Conservation (phyloP, 2,329 filamentous ascomycete species). For the Leptosphaerulina australis region DNA sequence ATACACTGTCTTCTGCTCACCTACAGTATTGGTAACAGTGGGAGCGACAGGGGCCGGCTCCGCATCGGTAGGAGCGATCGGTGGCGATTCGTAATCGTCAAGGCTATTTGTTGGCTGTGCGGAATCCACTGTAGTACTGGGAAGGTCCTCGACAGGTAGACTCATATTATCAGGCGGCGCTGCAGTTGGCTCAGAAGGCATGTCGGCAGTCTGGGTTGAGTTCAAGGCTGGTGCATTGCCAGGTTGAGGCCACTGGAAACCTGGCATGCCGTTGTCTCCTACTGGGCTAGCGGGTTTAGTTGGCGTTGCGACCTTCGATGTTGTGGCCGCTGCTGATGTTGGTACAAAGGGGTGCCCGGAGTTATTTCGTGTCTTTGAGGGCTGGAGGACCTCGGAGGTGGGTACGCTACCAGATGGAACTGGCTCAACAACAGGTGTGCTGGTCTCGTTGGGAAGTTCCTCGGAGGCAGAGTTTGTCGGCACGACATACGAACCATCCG, state of each 20-base stretch:
- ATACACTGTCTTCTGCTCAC: slow-evolving; percentile 20
- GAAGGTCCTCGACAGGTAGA: slow-evolving; percentile 1
- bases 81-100: neutral
- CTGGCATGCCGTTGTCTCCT: slow-evolving; percentile 23
- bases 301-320: slow-evolving; percentile 10
- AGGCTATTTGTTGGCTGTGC: slow-evolving; percentile 6
- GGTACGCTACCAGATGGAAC: slow-evolving; percentile 2
- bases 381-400: slow-evolving; percentile 2
- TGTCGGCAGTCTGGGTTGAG: slow-evolving; percentile 11
- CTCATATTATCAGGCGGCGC: slow-evolving; percentile 2
- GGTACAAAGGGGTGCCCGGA: slow-evolving; percentile 2
- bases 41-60: slow-evolving; percentile 12
- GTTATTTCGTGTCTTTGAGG: slow-evolving; percentile 8
- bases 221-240: slow-evolving; percentile 1
- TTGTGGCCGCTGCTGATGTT: slow-evolving; percentile 10
- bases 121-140: neutral
- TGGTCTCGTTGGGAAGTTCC: slow-evolving; percentile 3
- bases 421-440: neutral
- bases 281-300: slow-evolving; percentile 12
- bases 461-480: slow-evolving; percentile 2
- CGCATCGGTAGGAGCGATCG: slow-evolving; percentile 1
- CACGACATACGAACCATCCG: slow-evolving; percentile 1
- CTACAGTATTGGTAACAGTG: slow-evolving; percentile 8
- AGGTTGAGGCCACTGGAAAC: slow-evolving; percentile 31
- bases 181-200: slow-evolving; percentile 8